Base-by-base conservation (phyloP, 441 rosid genomes). In the Isatis lusitanica region DNA sequence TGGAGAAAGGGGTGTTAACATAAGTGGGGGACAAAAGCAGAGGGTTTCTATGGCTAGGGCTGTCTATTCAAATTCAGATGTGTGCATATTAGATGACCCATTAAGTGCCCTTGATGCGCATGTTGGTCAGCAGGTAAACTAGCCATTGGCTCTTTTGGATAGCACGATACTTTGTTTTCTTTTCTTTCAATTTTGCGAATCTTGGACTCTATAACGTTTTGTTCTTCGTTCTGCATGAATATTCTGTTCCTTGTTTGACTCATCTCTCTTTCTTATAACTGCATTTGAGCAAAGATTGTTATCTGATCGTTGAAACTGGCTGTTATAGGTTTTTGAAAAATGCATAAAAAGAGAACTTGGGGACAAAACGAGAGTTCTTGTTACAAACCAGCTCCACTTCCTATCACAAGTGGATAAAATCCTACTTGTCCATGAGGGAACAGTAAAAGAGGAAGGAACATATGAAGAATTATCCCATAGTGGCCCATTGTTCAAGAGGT, bases 31-130 rank as follows among this genome's bases (percentile, higher is more conserved):
- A 76, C 96, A 91, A 81, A 93, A 93, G 85, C 98, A 93, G 81
- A 90, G 98, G 84, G 97, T 93, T 70, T 93, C 98, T 65, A 87
- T 93, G 98, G 98, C 96, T 43, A 85, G 98, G 85, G 98, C 97
- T 47, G 87, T 91, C 57, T 93, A 91, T 76, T 84, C 98, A 70
- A 77, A 90, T 83, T 86, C 98, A 51, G 96, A 93, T 73, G 90
- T 93, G 31, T 91, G 82, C 78, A 83, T 93, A 63, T 88, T 93
- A 63, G 98, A 93, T 83, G 98, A 93, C 63, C 98, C 98, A 50
- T 86, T 93, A 73, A 93, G 98, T 85, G 97, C 98, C 70, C 85
- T 93, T 53, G 98, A 93, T 79, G 97, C 98, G 50, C 96, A 91
- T 66, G 98, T 93, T 63, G 96, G 84, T 74, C 96, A 89, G 74